Evolutionary conservation across 2,329 filamentous ascomycete genomes (phyloP), one percentile per base, ranked within the genome.

Genomic region (Fusarium annulatum): DNA sequence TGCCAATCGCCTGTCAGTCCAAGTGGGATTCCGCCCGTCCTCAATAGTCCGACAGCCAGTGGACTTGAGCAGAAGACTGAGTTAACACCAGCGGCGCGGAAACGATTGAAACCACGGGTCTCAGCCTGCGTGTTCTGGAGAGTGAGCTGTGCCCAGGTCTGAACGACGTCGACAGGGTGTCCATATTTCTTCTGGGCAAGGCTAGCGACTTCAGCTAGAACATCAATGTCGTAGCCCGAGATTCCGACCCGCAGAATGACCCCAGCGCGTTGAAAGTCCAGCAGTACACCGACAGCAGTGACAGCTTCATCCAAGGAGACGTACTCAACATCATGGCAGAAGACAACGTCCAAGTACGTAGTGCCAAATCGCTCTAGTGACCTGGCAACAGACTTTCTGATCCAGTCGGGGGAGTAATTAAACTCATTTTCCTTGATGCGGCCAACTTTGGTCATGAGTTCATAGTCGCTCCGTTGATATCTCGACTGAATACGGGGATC

Each of bases 371-470:
- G 63, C 16, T 65, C 34, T 14, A 64, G 7, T 0, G 63, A 65
- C 2, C 63, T 26, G 0, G 60, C 34, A 6, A 65, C 63, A 36
- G 63, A 65, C 23, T 56, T 18, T 2, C 19, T 30, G 36, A 65
- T 42, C 63, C 63, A 65, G 2, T 64, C 41, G 0, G 63, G 60
- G 9, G 63, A 64, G 41, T 65, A 65, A 10, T 65, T 16, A 7
- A 65, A 65, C 23, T 64, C 63, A 19, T 65, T 39, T 3, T 65
- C 63, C 63, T 46, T 65, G 5, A 65, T 56, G 16, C 63, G 63
- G 4, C 63, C 63, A 26, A 56, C 48, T 14, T 65, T 64, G 21
- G 48, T 65, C 63, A 65, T 65, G 9, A 65, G n/a, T 18, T 56
- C 34, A 9, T 65, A 65, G 41, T 65, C 63, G 5, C 12, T 9